A percentile compares a stretch with the other conserved stretches of the same genome.
phyloP scores from a whole-genome alignment of 352 stramenopile species.

The Globisporangium barbulae region DNA sequence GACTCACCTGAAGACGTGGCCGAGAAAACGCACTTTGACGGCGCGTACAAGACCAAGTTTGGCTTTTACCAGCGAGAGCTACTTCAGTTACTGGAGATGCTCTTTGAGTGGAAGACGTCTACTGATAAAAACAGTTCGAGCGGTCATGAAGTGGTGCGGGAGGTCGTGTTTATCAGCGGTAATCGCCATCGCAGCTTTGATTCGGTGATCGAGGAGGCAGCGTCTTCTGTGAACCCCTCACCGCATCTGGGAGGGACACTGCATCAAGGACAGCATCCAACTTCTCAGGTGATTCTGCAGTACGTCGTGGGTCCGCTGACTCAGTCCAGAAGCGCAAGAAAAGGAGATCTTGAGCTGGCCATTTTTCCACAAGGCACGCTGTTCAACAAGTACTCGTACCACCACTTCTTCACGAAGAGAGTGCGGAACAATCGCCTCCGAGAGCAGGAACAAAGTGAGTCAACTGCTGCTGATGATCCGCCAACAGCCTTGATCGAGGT shows the following conservation, averaged over 20 bases:
- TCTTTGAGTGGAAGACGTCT: slow-evolving; percentile 40
- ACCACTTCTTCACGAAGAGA: slow-evolving; percentile 23
- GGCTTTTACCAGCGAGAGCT: slow-evolving; percentile 44
- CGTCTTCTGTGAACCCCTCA: slow-evolving; percentile 5
- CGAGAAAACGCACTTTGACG: slow-evolving; percentile 40
- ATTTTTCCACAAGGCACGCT: slow-evolving; percentile 29
- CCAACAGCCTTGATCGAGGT: neutral
- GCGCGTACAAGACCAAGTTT: slow-evolving; percentile 30
- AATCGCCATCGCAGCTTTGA: slow-evolving; percentile 31
- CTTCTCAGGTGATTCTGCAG: slow-evolving; percentile 18
- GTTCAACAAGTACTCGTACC: slow-evolving; percentile 29
- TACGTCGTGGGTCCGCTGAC: slow-evolving; percentile 30
- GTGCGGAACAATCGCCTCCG: neutral
- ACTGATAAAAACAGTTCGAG: slow-evolving; percentile 1
- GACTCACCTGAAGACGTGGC: slow-evolving; percentile 45
- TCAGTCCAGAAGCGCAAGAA: neutral
- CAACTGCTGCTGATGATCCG: neutral
- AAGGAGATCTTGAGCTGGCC: neutral
- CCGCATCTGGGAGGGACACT: neutral
- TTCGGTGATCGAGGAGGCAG: slow-evolving; percentile 32
- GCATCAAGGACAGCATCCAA: neutral
- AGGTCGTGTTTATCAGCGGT: slow-evolving; percentile 38
- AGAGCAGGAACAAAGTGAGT: neutral
- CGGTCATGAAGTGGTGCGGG: slow-evolving; percentile 1
- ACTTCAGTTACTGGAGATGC: slow-evolving; percentile 26